Conservation (phyloP, 2,329 filamentous ascomycete species). For the Pseudogymnoascus destructans region DNA sequence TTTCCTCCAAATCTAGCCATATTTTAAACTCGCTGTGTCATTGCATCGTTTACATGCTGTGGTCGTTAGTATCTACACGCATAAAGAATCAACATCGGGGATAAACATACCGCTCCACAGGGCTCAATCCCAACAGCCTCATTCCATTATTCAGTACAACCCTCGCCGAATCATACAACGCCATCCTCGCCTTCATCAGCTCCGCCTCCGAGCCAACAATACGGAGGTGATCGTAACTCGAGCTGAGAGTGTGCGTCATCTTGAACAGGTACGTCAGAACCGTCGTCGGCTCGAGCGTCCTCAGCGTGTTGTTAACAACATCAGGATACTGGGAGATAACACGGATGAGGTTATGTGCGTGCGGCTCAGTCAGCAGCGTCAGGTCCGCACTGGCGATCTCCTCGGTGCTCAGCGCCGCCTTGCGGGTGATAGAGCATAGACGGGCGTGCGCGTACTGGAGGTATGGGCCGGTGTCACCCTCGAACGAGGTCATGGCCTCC, state of each 20-base stretch:
- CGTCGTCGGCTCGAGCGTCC: conserved; percentile 64
- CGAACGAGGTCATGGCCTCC: conserved; percentile 70
- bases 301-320: conserved; percentile 69
- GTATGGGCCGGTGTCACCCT: conserved; percentile 75
- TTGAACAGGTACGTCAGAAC: conserved; percentile 64
- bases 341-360: conserved; percentile 61
- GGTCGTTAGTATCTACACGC: not conserved
- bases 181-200: conserved; percentile 58
- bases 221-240: conserved; percentile 68
- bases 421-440: conserved; percentile 50
- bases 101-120: conserved; percentile 46
- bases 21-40: not conserved
- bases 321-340: conserved; percentile 77
- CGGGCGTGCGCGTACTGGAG: conserved; percentile 73
- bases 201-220: conserved; percentile 68
- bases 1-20: not conserved
- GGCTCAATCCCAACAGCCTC: conserved; percentile 63
- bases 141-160: conserved; percentile 74
- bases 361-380: conserved; percentile 54
- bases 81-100: not conserved
- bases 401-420: conserved; percentile 38
- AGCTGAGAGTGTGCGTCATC: conserved; percentile 70
- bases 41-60: not conserved
- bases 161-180: conserved; percentile 63
- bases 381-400: conserved; percentile 53